Conservation (phyloP, 1,139 yeast genomes). For the Magnusiomyces tetraspermus region DNA sequence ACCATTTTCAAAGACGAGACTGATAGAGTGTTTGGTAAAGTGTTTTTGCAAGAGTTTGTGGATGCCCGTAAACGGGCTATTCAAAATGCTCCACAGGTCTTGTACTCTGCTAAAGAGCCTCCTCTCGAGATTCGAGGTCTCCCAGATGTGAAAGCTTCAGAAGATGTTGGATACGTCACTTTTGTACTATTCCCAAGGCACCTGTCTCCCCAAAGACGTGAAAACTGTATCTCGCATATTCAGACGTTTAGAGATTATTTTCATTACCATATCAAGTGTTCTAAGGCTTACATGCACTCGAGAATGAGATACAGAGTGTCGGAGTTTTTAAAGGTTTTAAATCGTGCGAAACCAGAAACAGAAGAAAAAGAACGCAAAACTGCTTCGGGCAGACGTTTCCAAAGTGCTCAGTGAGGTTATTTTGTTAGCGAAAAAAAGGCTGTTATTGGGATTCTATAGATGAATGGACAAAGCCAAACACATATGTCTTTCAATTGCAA, state of each 20-base stretch:
- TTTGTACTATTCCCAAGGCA: constrained; percentile 59
- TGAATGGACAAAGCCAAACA: no score
- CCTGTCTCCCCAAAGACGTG: constrained; percentile 62
- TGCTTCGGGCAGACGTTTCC: constrained; percentile 74
- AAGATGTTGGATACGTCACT: constrained; percentile 37
- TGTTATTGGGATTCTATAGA: no score
- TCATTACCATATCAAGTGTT: constrained; percentile 96
- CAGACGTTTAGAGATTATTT: constrained; percentile 90
- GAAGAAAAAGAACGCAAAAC: constrained; percentile 77
- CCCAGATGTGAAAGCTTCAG: constrained; percentile 27
- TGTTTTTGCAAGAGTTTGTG: constrained; percentile 92
- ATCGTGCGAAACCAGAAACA: constrained; percentile 93
- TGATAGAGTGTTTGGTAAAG: constrained; percentile 89
- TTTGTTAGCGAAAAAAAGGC: no score
- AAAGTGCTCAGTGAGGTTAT: constrained; percentile 19
- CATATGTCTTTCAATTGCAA: no score
- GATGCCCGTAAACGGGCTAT: constrained; percentile 94
- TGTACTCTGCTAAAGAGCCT: constrained; percentile 82
- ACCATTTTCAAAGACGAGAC: constrained; percentile 95
- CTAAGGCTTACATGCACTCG: constrained; percentile 96
- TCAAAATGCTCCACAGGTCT: constrained; percentile 97
- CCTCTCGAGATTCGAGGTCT: constrained; percentile 70
- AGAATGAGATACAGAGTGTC: constrained; percentile 95
- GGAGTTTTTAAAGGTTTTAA: constrained; percentile 87
- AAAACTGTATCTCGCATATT: constrained; percentile 78